Evolutionary conservation across 192 early-diverging fungal genomes (phyloP).

Genomic region (Kickxella alabastrina): DNA sequence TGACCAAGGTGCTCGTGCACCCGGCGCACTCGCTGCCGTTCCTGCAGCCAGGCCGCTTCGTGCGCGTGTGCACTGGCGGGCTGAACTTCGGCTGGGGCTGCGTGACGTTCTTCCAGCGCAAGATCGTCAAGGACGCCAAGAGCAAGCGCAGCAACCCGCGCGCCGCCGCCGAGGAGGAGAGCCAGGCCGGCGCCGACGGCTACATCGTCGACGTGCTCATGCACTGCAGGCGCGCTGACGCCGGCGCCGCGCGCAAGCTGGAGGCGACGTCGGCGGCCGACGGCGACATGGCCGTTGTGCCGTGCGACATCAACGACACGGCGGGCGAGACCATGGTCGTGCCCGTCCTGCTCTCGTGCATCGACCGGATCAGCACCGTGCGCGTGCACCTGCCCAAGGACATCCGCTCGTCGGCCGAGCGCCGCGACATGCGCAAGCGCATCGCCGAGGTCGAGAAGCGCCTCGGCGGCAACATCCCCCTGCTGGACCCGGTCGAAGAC

Average conservation of each 20-base stretch:
- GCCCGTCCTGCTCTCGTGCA: slow-evolving; percentile 67
- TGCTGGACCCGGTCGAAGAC: slow-evolving; percentile 84
- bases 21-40: slow-evolving; percentile 79
- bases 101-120: slow-evolving; percentile 71
- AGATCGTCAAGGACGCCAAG: slow-evolving; percentile 13
- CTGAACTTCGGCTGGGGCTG: slow-evolving; percentile 93
- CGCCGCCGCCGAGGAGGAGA: slow-evolving; percentile 26
- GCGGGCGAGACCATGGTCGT: slow-evolving; percentile 64
- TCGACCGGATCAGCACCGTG: slow-evolving; percentile 72
- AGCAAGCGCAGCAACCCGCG: slow-evolving; percentile 22
- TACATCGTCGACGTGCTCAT: slow-evolving; percentile 86
- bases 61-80: slow-evolving; percentile 55
- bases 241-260: slow-evolving; percentile 7
- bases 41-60: slow-evolving; percentile 81
- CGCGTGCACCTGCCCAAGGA: slow-evolving; percentile 72
- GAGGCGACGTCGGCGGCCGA: slow-evolving; percentile 19
- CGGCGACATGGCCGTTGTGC: slow-evolving; percentile 36
- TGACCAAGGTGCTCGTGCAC: slow-evolving; percentile 74
- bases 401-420: slow-evolving; percentile 54
- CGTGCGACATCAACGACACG: slow-evolving; percentile 48
- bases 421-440: slow-evolving; percentile 60
- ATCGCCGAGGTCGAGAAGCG: slow-evolving; percentile 68
- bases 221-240: slow-evolving; percentile 58
- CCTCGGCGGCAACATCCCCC: slow-evolving; percentile 72
- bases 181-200: slow-evolving; percentile 42